Percentiles rank a stretch among this genome's conserved stretches.
These are phyloP conservation scores for Leishmania turanica DNA, from an alignment of 208 protist genomes.

Conservation along the genomic window DNA sequence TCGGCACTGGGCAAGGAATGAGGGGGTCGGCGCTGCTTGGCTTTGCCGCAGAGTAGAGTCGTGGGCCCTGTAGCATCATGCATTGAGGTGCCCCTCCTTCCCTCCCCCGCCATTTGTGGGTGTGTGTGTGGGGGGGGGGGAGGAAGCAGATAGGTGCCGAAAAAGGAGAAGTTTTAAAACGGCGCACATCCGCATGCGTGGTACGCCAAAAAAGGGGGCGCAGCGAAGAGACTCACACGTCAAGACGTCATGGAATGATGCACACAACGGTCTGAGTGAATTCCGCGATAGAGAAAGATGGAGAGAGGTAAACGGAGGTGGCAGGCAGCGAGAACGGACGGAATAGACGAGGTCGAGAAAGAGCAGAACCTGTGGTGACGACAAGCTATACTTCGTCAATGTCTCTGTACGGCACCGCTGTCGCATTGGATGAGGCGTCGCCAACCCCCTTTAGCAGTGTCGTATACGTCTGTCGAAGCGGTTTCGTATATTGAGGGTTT, in stretches of 20 bases:
- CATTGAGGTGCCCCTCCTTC: neutral
- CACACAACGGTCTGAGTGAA: neutral
- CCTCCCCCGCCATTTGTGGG: neutral
- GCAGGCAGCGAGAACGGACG: neutral
- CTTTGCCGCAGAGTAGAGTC: neutral
- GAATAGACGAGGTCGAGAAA: neutral
- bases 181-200: neutral
- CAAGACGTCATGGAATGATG: neutral
- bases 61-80: neutral
- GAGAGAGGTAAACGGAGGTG: neutral
- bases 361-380: neutral
- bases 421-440: neutral
- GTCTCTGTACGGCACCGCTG: neutral
- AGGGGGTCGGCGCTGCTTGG: neutral
- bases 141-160: neutral
- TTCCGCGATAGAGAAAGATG: neutral
- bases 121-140: neutral
- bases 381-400: neutral
- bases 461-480: neutral
- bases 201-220: neutral
- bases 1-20: neutral
- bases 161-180: neutral
- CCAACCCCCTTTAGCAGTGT: neutral
- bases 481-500: neutral
- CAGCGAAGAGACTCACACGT: neutral